Evolutionary conservation across 2,329 filamentous ascomycete species (phyloP), one percentile per base, ranked within the genome.

Genomic region (Aspergillus arachidicola): DNA sequence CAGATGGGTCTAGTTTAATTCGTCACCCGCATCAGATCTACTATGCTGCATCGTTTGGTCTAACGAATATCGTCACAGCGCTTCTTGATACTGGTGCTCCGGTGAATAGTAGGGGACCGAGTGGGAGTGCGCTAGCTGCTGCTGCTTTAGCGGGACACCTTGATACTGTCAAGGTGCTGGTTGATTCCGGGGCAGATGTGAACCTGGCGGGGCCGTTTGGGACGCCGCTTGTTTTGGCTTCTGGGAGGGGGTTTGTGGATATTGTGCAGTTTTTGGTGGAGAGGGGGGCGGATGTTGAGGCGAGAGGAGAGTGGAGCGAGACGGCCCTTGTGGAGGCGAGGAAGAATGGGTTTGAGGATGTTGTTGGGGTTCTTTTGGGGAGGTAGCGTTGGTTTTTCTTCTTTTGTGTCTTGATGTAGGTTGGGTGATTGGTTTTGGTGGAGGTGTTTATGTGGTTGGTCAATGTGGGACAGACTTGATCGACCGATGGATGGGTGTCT

Each of bases 21-120:
- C 26, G 19, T 0, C 46, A 34, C 21, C 57, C 46, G 4, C 16
- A 59, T 19, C 46, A 34, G 1, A 14, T 59, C 1, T 59, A 59
- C 46, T 59, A 59, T 23, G 57, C 57, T 19, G 19, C 57, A 6
- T 51, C 57, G 4, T 59, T 38, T 10, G 57, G 57, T 11, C 46
- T 59, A 19, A 26, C 32, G 1, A 10, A 12, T 7, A 14, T 59
- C 2, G 45, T 14, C 6, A 16, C 11, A 3, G 11, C 9, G 3
- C 34, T 59, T 0, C 26, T 59, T 45, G 45, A 28, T 2, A 26
- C 26, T 1, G 57, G 57, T 4, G 16, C 46, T 12, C 57, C 16
- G 9, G 46, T 53, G 6, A n/a, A 59, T 4, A 59, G 46, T n/a
- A 32, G 16, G 11, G 57, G 57, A 26, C 57, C 46, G 1, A 34